These are phyloP conservation scores for Saturnispora silvae DNA, from an alignment of 805 yeast species.

Conservation along the genomic window DNA sequence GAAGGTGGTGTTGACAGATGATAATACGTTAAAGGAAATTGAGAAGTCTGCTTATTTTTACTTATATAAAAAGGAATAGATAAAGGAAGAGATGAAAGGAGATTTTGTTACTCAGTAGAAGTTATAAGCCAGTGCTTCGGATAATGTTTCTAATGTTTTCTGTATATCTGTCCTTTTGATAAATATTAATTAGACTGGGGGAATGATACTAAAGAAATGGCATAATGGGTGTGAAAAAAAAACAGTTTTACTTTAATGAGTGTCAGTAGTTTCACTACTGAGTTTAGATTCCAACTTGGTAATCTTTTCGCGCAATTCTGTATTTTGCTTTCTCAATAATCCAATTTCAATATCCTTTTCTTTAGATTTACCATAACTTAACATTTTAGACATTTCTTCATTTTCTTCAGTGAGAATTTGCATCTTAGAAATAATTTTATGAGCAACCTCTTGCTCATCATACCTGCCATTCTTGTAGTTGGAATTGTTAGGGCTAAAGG, in stretches of 20 bases:
- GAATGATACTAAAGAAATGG: no score
- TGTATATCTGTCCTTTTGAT: neutral
- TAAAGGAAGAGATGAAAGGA: neutral
- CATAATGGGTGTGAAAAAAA: no score
- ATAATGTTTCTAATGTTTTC: no score
- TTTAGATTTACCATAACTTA: constrained; percentile 67
- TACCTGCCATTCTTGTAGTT: constrained; percentile 47
- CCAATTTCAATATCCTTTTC: constrained; percentile 62
- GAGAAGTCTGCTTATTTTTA: constrained; percentile 40
- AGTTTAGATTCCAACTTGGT: constrained; percentile 21
- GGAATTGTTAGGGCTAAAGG: constrained; percentile 37
- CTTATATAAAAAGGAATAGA: constrained; percentile 21
- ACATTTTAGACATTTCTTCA: constrained; percentile 55
- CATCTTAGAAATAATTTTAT: constrained; percentile 55
- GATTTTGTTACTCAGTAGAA: neutral
- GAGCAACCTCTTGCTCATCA: constrained; percentile 68
- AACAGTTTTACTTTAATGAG: no score
- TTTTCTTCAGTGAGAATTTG: constrained; percentile 57
- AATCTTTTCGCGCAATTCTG: constrained; percentile 32
- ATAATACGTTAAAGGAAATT: constrained; percentile 32
- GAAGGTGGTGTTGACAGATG: constrained; percentile 57
- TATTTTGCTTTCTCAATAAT: constrained; percentile 40
- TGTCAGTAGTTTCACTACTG: constrained; percentile 8
- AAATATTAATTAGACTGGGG: no score
- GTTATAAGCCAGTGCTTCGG: no score